A percentile compares a stretch with the other conserved stretches of the same genome.
Conservation (phyloP, 176 grass and related monocot species). For the Eleusine indica region DNA sequence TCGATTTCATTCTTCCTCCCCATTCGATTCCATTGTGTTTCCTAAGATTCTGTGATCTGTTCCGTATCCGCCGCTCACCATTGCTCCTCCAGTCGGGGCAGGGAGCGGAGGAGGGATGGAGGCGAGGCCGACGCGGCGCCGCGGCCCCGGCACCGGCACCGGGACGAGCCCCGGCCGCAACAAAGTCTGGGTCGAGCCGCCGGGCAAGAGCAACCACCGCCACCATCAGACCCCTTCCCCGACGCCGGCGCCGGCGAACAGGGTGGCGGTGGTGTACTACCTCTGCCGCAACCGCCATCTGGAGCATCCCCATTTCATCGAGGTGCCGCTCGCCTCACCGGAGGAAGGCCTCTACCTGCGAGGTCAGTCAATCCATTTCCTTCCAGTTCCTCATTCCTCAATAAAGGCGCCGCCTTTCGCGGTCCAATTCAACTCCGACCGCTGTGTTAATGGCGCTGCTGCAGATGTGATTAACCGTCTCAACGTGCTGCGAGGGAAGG, state of each 20-base stretch:
- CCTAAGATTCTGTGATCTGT: constrained; percentile 26
- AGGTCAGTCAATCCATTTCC: constrained; percentile 46
- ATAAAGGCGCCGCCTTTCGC: constrained; percentile 19
- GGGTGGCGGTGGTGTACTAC: constrained; percentile 93
- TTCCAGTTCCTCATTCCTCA: neutral
- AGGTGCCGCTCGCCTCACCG: constrained; percentile 75
- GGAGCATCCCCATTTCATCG: constrained; percentile 99
- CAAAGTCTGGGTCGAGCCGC: constrained; percentile 90
- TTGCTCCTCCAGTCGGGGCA: neutral
- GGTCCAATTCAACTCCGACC: constrained; percentile 10
- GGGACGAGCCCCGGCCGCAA: constrained; percentile 66
- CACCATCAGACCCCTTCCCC: constrained; percentile 46
- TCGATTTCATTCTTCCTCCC: neutral
- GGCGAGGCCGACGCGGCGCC: constrained; percentile 44
- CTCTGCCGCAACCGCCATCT: constrained; percentile 84
- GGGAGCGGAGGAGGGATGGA: constrained; percentile 18
- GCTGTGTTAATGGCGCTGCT: constrained; percentile 30
- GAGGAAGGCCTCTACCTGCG: constrained; percentile 89
- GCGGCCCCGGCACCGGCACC: constrained; percentile 36
- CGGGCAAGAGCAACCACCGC: constrained; percentile 57
- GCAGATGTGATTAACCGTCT: constrained; percentile 92
- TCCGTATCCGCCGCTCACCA: neutral
- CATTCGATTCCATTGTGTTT: neutral
- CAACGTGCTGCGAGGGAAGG: constrained; percentile 82
- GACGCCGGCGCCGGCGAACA: constrained; percentile 46